Base-by-base conservation (phyloP, 2,329 filamentous ascomycete species). In the Beauveria sp. region DNA sequence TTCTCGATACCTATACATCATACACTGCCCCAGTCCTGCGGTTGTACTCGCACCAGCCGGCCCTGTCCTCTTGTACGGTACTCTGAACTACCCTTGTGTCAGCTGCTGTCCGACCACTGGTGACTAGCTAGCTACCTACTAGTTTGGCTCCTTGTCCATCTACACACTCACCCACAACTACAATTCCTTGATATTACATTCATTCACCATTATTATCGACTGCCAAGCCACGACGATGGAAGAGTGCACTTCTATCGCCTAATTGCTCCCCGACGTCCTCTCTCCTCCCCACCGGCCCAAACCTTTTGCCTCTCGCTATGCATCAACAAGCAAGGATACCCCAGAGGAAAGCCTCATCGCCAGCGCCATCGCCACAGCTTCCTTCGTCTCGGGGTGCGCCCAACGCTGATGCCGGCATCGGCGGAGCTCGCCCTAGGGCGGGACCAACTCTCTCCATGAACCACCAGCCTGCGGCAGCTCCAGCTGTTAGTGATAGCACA, bases 281-380 rank as follows among this genome's bases (percentile, higher is more conserved):
- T 34, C 47, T n/a, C 26, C 40, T 40, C 52, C 54, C 18, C 46
- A 26, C 16, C 47, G 28, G n/a, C 59, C 43, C 20, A 51, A 22
- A 16, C 54, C 26, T 51, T 52, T 41, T 28, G 6, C 54, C 48
- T 51, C 34, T 28, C 59, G 57, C 46, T 16, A 97, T 97, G 92
- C 92, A 97, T 84, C 92, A 96, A 77, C 90, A 92, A 76, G 87
- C 90, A 68, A 87, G 92, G 68, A 84, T 86, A 64, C 84, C 88
- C 66, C 88, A 89, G 66, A 83, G 86, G 73, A 83, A 85, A 51
- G 51, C 41, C 69, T 83, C 88, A 64, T 91, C 90, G 64, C 87
- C 91, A 64, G 87, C 87, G 68, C 85, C 83, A 68, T 87, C 88
- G 54, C 83, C 87, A 57, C 84, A 87, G 71, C 87, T 89, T 63